Evolutionary conservation across 2,329 filamentous ascomycete genomes (phyloP).

Genomic region (Cytospora leucostoma): DNA sequence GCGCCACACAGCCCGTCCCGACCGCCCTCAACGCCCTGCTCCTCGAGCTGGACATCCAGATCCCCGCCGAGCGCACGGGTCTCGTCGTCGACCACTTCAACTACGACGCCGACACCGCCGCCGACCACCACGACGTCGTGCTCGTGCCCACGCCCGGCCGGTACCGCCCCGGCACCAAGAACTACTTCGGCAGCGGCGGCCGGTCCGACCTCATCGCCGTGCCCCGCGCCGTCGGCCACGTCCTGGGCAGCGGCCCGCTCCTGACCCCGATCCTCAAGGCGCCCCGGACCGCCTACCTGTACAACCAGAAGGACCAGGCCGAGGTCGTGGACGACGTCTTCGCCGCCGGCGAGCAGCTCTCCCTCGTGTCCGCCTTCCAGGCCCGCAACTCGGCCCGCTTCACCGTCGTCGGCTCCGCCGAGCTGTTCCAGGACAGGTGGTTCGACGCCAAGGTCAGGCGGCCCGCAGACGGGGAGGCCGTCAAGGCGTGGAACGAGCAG

Average conservation of each 20-base stretch:
- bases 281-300: constrained; percentile 83
- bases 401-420: constrained; percentile 79
- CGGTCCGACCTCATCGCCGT: constrained; percentile 69
- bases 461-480: constrained; percentile 49
- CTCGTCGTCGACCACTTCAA: constrained; percentile 95
- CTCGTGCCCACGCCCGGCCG: constrained; percentile 70
- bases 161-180: constrained; percentile 68
- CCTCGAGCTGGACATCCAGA: constrained; percentile 81
- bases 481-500: constrained; percentile 74
- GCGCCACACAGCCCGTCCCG: constrained; percentile 69
- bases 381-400: constrained; percentile 92
- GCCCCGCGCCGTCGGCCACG: constrained; percentile 77
- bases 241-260: constrained; percentile 75
- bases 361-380: constrained; percentile 83
- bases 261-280: constrained; percentile 81
- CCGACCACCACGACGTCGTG: constrained; percentile 86
- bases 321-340: constrained; percentile 78
- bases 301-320: constrained; percentile 86
- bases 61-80: constrained; percentile 83
- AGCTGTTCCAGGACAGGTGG: constrained; percentile 87
- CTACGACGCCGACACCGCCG: constrained; percentile 75
- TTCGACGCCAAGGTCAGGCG: constrained; percentile 78
- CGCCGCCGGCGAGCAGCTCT: constrained; percentile 79
- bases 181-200: constrained; percentile 71
- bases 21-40: constrained; percentile 76